Evolutionary conservation across 257 asterid genomes (phyloP).

Genomic region (Gardenia jasminoides): DNA sequence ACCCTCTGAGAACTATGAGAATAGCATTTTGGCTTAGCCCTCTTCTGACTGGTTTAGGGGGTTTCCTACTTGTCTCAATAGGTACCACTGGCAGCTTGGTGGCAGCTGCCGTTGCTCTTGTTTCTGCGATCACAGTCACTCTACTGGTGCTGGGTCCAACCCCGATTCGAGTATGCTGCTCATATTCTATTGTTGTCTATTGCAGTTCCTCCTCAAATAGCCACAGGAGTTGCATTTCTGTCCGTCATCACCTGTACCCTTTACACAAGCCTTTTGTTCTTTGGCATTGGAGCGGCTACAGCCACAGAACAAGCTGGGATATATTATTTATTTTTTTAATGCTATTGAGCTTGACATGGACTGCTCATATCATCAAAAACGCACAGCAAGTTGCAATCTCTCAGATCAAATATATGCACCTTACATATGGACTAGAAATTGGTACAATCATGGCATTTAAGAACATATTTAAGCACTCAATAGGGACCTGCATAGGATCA

Average conservation of each 20-base stretch:
- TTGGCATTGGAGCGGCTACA: slow-evolving; percentile 54
- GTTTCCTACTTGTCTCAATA: slow-evolving; percentile 46
- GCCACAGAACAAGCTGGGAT: slow-evolving; percentile 31
- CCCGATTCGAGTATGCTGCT: slow-evolving; percentile 28
- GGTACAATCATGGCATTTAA: slow-evolving; percentile 31
- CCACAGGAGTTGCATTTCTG: slow-evolving; percentile 24
- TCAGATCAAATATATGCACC: slow-evolving; percentile 46
- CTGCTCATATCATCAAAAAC: slow-evolving; percentile 46
- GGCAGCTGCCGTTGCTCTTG: slow-evolving; percentile 34
- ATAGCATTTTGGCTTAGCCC: slow-evolving; percentile 54
- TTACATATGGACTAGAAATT: slow-evolving; percentile 42
- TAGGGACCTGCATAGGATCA: slow-evolving; percentile 55
- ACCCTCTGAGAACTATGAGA: slow-evolving; percentile 37
- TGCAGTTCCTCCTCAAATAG: slow-evolving; percentile 35
- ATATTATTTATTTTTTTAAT: slow-evolving; percentile 41
- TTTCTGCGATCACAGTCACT: slow-evolving; percentile 42
- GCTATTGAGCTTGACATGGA: slow-evolving; percentile 51
- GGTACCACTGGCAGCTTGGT: slow-evolving; percentile 51
- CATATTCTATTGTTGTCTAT: too few relatives aligned
- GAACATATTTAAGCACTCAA: slow-evolving; percentile 33
- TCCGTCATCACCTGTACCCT: slow-evolving; percentile 30
- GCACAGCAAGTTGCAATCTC: slow-evolving; percentile 46
- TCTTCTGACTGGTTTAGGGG: slow-evolving; percentile 38
- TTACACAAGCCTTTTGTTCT: slow-evolving; percentile 38
- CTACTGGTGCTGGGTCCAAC: slow-evolving; percentile 57